Percentiles rank a stretch among this genome's conserved stretches.
Evolutionary conservation across 2,329 filamentous ascomycete species (phyloP).

Genomic region (Amphichorda felina): DNA sequence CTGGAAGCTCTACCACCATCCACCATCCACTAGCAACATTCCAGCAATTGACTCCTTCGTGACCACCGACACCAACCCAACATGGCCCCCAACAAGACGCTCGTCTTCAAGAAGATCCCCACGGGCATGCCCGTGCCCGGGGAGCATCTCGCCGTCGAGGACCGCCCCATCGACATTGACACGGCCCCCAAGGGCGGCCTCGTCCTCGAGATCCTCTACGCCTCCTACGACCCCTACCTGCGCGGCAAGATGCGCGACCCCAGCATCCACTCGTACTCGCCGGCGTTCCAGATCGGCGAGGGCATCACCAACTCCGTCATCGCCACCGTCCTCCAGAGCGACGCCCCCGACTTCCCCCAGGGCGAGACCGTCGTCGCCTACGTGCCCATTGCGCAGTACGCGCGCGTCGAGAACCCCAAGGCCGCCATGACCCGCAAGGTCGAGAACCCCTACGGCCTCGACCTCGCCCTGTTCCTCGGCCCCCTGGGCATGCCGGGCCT

Average conservation of each 20-base stretch:
- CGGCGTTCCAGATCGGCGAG: slow-evolving; percentile 41
- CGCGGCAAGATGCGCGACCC: slow-evolving; percentile 65
- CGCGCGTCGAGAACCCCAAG: slow-evolving; percentile 34
- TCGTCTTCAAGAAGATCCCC: slow-evolving; percentile 56
- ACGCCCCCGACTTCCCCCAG: slow-evolving; percentile 45
- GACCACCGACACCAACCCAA: no score
- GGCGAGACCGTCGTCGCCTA: slow-evolving; percentile 54
- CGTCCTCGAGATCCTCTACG: slow-evolving; percentile 58
- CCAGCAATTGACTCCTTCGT: no score
- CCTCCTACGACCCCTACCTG: slow-evolving; percentile 77
- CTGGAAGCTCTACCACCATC: no score
- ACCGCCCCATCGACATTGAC: slow-evolving; percentile 47
- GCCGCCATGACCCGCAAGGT: slow-evolving; percentile 38
- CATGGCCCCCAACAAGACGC: slow-evolving; percentile 45
- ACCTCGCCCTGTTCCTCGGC: slow-evolving; percentile 58
- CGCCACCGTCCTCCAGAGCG: slow-evolving; percentile 59
- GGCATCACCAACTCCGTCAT: slow-evolving; percentile 55
- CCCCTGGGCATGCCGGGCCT: slow-evolving; percentile 51
- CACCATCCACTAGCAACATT: no score
- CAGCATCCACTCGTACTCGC: slow-evolving; percentile 45
- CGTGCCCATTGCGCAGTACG: slow-evolving; percentile 59
- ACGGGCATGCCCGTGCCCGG: slow-evolving; percentile 52
- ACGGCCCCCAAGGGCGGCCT: slow-evolving; percentile 48
- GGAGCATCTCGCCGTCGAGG: slow-evolving; percentile 51
- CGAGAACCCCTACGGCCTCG: slow-evolving; percentile 54